A percentile compares a stretch with the other conserved stretches of the same genome.
Evolutionary conservation across 1,139 yeast genomes (phyloP).

Genomic region (Hyphopichia fennica): DNA sequence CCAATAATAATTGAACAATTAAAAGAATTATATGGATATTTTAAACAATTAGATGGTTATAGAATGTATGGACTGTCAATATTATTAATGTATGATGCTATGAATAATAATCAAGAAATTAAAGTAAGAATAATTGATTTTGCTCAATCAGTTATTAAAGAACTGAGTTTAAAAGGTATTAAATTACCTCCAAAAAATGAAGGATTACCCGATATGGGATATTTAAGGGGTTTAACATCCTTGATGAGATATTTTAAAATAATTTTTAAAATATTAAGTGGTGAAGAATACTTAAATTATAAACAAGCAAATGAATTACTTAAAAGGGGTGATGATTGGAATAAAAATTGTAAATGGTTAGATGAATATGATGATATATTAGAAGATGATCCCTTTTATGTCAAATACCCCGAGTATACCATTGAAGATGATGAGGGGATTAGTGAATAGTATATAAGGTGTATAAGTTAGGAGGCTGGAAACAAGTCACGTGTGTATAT

Average conservation of each 20-base stretch:
- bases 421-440: slow-evolving; percentile 23
- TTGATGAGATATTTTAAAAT: slow-evolving; percentile 60
- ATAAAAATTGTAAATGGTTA: slow-evolving; percentile 46
- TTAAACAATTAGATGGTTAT: slow-evolving; percentile 66
- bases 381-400: slow-evolving; percentile 23
- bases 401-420: slow-evolving; percentile 21
- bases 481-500: too few relatives aligned
- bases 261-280: slow-evolving; percentile 52
- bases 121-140: slow-evolving; percentile 85
- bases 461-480: too few relatives aligned
- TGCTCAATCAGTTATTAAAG: slow-evolving; percentile 88
- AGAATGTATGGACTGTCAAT: slow-evolving; percentile 91
- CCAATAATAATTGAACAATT: slow-evolving; percentile 65
- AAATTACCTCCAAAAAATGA: slow-evolving; percentile 59
- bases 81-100: slow-evolving; percentile 84
- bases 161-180: neutral
- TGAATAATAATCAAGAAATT: slow-evolving; percentile 26
- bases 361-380: slow-evolving; percentile 30
- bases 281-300: slow-evolving; percentile 14
- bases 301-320: slow-evolving; percentile 16
- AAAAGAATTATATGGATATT: slow-evolving; percentile 54
- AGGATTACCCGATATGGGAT: slow-evolving; percentile 72
- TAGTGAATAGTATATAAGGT: slow-evolving; percentile 27
- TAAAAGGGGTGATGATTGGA: neutral
- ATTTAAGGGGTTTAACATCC: slow-evolving; percentile 74